These are phyloP conservation scores for Sugiyamaella lignohabitans DNA, from an alignment of 805 yeast species.

Conservation along the genomic window DNA sequence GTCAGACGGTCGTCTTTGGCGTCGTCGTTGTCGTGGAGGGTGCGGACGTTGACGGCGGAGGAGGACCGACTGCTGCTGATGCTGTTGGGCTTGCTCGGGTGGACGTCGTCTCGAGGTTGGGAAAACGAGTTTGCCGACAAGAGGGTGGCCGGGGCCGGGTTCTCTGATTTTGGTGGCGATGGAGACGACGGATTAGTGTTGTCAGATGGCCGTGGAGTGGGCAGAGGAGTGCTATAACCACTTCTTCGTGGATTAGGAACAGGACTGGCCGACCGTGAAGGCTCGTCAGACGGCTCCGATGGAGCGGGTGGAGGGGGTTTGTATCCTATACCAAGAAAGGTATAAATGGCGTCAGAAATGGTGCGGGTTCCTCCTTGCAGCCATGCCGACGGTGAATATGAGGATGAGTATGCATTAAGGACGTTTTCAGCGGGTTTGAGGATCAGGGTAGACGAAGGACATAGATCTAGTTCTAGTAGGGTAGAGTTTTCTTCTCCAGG, in stretches of 20 bases:
- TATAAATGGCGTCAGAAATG: conserved; percentile 23
- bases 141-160: neutral
- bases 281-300: neutral
- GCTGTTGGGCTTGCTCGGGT: conserved; percentile 1
- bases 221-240: neutral
- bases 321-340: conserved; percentile 25
- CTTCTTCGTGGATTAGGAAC: neutral
- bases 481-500: conserved; percentile 54
- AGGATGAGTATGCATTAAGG: conserved; percentile 26
- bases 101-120: neutral
- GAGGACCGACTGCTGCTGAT: neutral
- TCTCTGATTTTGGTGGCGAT: neutral
- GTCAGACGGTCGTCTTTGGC: conserved; percentile 37
- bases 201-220: neutral
- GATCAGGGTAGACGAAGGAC: conserved; percentile 69
- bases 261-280: neutral
- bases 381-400: conserved; percentile 14
- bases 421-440: conserved; percentile 50
- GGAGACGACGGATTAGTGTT: neutral
- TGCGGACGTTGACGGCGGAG: conserved; percentile 1
- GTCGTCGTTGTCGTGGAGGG: conserved; percentile 1
- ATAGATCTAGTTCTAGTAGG: conserved; percentile 49
- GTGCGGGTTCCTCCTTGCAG: conserved; percentile 16
- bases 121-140: neutral
- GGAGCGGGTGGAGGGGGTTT: conserved; percentile 1